Evolutionary conservation across 106 monocot species (phyloP).

Genomic region (Platanthera guangdongensis): DNA sequence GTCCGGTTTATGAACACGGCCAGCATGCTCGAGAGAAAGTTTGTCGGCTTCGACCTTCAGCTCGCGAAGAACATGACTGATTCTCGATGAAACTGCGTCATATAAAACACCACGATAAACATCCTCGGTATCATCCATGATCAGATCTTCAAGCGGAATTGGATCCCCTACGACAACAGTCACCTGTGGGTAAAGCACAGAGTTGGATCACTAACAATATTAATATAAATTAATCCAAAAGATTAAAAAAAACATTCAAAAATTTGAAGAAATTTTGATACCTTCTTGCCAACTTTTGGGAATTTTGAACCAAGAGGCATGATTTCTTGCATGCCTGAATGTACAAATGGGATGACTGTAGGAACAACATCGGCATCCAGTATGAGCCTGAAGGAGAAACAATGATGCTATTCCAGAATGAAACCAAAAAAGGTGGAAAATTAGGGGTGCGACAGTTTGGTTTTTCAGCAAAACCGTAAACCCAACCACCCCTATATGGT

Average conservation of each 20-base stretch:
- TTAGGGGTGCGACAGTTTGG: no score
- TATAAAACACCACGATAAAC: conserved; percentile 52
- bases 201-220: not conserved
- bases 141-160: conserved; percentile 60
- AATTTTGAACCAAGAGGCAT: conserved; percentile 78
- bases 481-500: no score
- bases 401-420: not conserved
- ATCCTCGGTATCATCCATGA: conserved; percentile 22
- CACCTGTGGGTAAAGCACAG: conserved; percentile 34
- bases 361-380: conserved; percentile 75
- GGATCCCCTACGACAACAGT: conserved; percentile 85
- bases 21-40: conserved; percentile 37
- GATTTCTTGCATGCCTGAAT: conserved; percentile 88
- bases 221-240: not conserved
- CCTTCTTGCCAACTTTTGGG: conserved; percentile 72
- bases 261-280: conserved; percentile 4
- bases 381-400: conserved; percentile 41
- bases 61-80: conserved; percentile 42
- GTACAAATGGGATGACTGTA: conserved; percentile 76
- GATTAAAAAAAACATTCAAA: not conserved
- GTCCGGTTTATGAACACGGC: conserved; percentile 5
- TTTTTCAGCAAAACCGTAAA: no score
- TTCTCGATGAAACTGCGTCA: conserved; percentile 65
- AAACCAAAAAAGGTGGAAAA: not conserved
- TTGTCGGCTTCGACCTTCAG: conserved; percentile 61